Evolutionary conservation across 2,329 filamentous ascomycete species (phyloP), one percentile per base, ranked within the genome.

Genomic region (Podosphaera xanthii): DNA sequence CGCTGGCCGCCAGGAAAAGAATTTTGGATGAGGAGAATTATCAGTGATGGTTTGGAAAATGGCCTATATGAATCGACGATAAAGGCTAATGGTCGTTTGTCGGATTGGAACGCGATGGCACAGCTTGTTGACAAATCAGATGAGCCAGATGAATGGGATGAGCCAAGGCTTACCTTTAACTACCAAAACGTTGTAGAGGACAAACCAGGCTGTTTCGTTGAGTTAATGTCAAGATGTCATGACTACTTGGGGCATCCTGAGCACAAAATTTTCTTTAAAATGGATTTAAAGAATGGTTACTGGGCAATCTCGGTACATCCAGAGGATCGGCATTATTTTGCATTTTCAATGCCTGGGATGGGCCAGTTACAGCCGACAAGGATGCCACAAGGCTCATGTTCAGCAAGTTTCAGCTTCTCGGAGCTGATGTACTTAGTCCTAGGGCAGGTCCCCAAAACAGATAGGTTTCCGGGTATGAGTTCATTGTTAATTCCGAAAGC

Each of bases 131-230:
- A 56, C 22, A 56, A 56, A 31, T 56, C 53, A 12, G 53, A 56
- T 14, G 35, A 56, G 34, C 14, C 53, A n/a, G 34, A 22, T 22
- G 30, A 56, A 22, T 56, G 14, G 34, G 53, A 56, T 56, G 53
- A 56, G 53, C 36, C 34, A 42, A 34, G 58, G n/a, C 9, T 59
- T 3, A 54, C 44, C 2, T 59, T 59, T 42, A 57, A 60, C 42
- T 60, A 60, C 42, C 33, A 38, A n/a, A 57, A 57, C 6, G 1
- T 60, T 14, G 34, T 31, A 10, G 56, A 60, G 30, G 48, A 58
- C 12, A 35, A 54, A 36, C 8, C 31, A 54, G 30, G 53, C 3
- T 55, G 53, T 55, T 55, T 40, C 31, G 35, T 55, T 9, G 14
- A 55, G 35, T n/a, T 55, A 22, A 55, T 55, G 35, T 55, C 50